Base-by-base conservation (phyloP, 805 yeast genomes). In the Yamadazyma kitorensis region DNA sequence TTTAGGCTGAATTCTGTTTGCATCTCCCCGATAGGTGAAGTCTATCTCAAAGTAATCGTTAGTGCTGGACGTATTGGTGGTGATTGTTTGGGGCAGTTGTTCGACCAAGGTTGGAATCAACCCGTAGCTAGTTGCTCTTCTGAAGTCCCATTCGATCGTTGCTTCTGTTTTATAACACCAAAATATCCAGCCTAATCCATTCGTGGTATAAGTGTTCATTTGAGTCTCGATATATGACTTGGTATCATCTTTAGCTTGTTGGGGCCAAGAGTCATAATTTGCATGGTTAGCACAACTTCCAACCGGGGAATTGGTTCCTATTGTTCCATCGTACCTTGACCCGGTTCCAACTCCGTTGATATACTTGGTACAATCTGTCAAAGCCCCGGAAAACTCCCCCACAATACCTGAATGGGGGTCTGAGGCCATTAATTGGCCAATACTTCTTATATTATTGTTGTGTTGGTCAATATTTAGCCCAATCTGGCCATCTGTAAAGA, bases 321-420 rank as follows among this genome's bases (percentile, higher is more conserved):
- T 27, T 4, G 73, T 59, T 1, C 76, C 79, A 32, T 72, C 81
- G 48, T 67, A 80, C 37, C 87, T 67, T 1, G 84, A 68, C 12
- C 85, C 85, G 17, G 73, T 58, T 3, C 80, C 80, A 10, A 77
- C 75, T 38, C 86, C 86, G 47, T 80, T 81, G 34, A 81, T 55
- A 82, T 83, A 79, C 27, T 57, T 61, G 6, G 85, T 76, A 55
- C 86, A 81, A 51, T 81, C 87, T 1, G 85, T 80, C 29, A 81
- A 61, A 7, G 82, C 86, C n/a, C 78, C 86, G 10, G 80, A 70
- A 76, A 80, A 81, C 53, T 81, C 87, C 3, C 87, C 87, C 30
- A 77, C 72, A 5, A 81, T 61, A 6, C 75, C 70, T 23, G 74
- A 72, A 27, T 67, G 70, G 28, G 58, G 56, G 29, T 66, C 61